phyloP scores from a whole-genome alignment of 768 basidiomycete species.

The Amyloporia xantha region DNA sequence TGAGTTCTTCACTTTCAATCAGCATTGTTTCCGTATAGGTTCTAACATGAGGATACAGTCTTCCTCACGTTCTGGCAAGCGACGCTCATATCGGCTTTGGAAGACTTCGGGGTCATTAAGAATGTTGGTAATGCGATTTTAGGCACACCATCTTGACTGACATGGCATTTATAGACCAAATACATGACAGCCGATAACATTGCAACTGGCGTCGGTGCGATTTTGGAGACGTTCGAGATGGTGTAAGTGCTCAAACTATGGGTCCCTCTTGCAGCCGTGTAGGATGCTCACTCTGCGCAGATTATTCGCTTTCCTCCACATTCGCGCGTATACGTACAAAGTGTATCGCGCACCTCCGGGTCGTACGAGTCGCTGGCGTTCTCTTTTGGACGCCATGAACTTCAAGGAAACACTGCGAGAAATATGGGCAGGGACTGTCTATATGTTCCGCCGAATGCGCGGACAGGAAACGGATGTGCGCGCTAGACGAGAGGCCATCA shows the following conservation, averaged over 20 bases:
- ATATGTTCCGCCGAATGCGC: constrained; percentile 46
- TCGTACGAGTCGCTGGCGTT: constrained; percentile 47
- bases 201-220: constrained; percentile 61
- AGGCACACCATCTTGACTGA: constrained; percentile 3
- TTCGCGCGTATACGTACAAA: constrained; percentile 67
- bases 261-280: not conserved
- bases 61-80: constrained; percentile 79
- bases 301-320: constrained; percentile 62
- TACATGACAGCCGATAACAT: constrained; percentile 74
- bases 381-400: constrained; percentile 60
- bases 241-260: constrained; percentile 35
- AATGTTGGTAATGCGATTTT: constrained; percentile 34
- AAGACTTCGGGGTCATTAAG: constrained; percentile 54
- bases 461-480: constrained; percentile 47
- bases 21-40: too few relatives aligned
- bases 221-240: constrained; percentile 73
- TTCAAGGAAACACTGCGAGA: constrained; percentile 65
- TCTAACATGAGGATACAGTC: too few relatives aligned
- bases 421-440: constrained; percentile 50
- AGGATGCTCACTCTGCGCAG: constrained; percentile 26
- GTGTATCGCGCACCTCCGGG: constrained; percentile 38
- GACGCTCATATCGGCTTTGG: constrained; percentile 49
- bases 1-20: too few relatives aligned
- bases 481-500: constrained; percentile 35
- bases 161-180: constrained; percentile 34